A percentile compares a stretch with the other conserved stretches of the same genome.
Evolutionary conservation across 495 filamentous ascomycete genomes (phyloP).

Genomic region (Lophiotrema nucula): DNA sequence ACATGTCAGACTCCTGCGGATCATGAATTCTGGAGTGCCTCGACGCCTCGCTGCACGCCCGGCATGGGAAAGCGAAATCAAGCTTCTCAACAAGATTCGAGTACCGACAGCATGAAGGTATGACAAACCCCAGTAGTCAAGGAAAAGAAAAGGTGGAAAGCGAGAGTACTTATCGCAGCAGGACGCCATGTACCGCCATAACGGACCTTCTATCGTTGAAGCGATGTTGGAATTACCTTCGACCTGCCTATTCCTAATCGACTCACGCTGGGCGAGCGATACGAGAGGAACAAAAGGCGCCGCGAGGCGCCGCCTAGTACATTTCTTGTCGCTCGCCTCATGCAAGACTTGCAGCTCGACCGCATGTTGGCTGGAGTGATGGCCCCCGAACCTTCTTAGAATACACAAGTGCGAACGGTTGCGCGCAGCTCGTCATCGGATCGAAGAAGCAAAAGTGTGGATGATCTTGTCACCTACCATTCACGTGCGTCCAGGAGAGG

Average conservation of each 20-base stretch:
- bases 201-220: too few relatives aligned
- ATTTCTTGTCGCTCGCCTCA: neutral
- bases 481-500: too few relatives aligned
- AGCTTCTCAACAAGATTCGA: neutral
- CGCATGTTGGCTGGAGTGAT: too few relatives aligned
- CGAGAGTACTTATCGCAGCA: too few relatives aligned
- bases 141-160: neutral
- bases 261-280: neutral
- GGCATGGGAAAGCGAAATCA: neutral
- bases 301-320: constrained; percentile 1
- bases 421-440: too few relatives aligned
- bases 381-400: too few relatives aligned
- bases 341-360: constrained; percentile 2
- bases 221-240: constrained; percentile 4
- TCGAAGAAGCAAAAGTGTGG: too few relatives aligned
- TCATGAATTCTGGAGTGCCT: too few relatives aligned
- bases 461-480: too few relatives aligned
- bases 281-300: constrained; percentile 8
- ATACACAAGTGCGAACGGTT: too few relatives aligned
- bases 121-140: neutral
- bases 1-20: neutral
- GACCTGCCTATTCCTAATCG: constrained; percentile 2
- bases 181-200: too few relatives aligned
- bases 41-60: too few relatives aligned
- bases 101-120: neutral